Conservation (phyloP, 2,329 filamentous ascomycete genomes). For the Elsinoe fawcettii region DNA sequence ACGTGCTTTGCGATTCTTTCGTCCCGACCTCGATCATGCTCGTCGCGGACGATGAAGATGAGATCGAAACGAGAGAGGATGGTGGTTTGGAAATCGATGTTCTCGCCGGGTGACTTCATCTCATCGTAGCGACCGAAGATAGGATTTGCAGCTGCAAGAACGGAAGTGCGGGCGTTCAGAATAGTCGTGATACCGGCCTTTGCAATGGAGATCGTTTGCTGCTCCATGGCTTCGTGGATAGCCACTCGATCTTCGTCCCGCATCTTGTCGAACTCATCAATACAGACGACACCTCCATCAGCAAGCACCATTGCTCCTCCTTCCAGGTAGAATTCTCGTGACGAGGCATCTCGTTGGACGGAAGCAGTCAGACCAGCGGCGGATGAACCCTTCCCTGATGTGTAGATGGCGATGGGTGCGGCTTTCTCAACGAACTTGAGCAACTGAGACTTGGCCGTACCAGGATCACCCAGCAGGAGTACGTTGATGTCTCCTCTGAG, state of each 20-base stretch:
- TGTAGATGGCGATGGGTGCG: conserved; percentile 95
- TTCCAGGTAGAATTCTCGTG: conserved; percentile 94
- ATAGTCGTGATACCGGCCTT: conserved; percentile 99
- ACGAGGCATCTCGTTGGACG: conserved; percentile 85
- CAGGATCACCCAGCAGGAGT: conserved; percentile 88
- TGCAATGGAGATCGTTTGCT: conserved; percentile 97
- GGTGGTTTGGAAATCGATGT: conserved; percentile 98
- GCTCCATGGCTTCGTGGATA: conserved; percentile 99
- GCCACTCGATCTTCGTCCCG: conserved; percentile 94
- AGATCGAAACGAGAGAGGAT: conserved; percentile 98
- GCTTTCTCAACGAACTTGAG: conserved; percentile 97
- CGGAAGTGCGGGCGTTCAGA: conserved; percentile 88
- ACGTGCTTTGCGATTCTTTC: conserved; percentile 94
- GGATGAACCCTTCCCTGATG: conserved; percentile 94
- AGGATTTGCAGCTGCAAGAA: conserved; percentile 90
- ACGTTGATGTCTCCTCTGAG: conserved; percentile 98
- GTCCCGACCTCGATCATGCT: conserved; percentile 82
- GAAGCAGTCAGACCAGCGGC: conserved; percentile 96
- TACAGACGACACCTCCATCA: conserved; percentile 93
- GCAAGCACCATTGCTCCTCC: conserved; percentile 97
- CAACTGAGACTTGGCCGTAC: conserved; percentile 95
- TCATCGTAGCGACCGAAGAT: conserved; percentile 98
- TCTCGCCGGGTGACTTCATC: conserved; percentile 93
- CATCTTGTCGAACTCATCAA: conserved; percentile 99
- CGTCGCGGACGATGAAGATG: conserved; percentile 98